Conservation (phyloP, 345 rosid genomes). For the Combretum micranthum region DNA sequence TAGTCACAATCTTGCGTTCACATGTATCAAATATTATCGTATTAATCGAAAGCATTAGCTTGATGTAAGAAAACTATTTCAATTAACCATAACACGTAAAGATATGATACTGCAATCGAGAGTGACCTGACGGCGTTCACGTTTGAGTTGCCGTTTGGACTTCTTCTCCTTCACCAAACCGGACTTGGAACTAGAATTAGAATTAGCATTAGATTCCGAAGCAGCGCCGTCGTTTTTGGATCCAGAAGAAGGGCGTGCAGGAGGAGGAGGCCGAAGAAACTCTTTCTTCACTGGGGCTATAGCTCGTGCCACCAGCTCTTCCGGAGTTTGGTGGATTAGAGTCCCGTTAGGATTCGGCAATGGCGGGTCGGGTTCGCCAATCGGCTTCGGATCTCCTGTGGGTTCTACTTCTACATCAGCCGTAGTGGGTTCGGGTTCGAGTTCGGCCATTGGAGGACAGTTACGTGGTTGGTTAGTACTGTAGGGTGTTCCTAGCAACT, state of each 20-base stretch:
- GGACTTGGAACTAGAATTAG: conserved; percentile 12
- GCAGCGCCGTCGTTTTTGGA: conserved; percentile 30
- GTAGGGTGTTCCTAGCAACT: no score
- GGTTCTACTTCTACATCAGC: not conserved
- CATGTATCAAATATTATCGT: not conserved
- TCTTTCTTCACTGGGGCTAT: conserved; percentile 77
- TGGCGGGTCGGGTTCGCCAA: conserved; percentile 1
- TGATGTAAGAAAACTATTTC: not conserved
- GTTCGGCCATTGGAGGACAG: no score
- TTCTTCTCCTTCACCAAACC: conserved; percentile 61
- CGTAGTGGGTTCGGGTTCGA: no score
- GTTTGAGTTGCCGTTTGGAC: conserved; percentile 90
- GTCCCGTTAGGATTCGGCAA: conserved; percentile 22
- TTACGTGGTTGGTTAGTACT: no score
- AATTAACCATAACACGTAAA: not conserved
- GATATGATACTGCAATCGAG: not conserved
- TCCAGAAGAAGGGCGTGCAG: conserved; percentile 19
- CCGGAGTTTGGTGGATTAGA: conserved; percentile 26
- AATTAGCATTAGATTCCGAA: conserved; percentile 2
- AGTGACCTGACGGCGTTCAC: conserved; percentile 69
- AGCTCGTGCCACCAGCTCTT: conserved; percentile 65
- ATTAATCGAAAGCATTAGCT: not conserved
- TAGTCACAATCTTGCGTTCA: not conserved
- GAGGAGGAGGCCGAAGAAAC: conserved; percentile 64
- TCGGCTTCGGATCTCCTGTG: not conserved